phyloP scores from a whole-genome alignment of 345 rosid genomes.

The Murraya paniculata region DNA sequence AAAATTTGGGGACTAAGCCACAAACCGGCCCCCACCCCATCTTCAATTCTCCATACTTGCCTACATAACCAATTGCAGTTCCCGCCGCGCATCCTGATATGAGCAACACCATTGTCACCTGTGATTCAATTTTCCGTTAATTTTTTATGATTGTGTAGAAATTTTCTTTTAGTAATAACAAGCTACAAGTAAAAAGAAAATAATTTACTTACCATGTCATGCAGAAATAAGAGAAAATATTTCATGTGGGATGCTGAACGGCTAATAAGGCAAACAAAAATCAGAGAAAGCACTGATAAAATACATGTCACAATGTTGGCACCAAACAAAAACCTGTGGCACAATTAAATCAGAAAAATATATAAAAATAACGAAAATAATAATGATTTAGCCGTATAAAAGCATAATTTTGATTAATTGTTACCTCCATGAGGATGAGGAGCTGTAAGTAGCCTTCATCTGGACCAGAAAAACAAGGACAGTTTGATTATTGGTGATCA shows the following conservation, averaged over 20 bases:
- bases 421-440: conserved; percentile 47
- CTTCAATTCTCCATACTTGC: conserved; percentile 40
- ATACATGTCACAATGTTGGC: conserved; percentile 32
- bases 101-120: conserved; percentile 50
- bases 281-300: conserved; percentile 43
- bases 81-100: conserved; percentile 58
- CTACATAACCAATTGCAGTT: conserved; percentile 43
- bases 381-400: neutral
- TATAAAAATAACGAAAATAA: neutral
- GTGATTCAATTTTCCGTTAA: conserved; percentile 5
- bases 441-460: conserved; percentile 32
- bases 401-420: neutral
- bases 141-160: too few relatives aligned
- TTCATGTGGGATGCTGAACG: conserved; percentile 24
- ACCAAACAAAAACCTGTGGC: conserved; percentile 50
- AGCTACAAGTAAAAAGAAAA: neutral
- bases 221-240: conserved; percentile 37
- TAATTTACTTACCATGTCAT: conserved; percentile 46
- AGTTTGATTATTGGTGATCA: conserved; percentile 35
- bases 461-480: conserved; percentile 21
- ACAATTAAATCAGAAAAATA: neutral
- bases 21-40: conserved; percentile 42
- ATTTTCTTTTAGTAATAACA: too few relatives aligned
- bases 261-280: conserved; percentile 21
- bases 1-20: conserved; percentile 35